Percentiles rank a stretch among this genome's conserved stretches.
Evolutionary conservation across 2,329 filamentous ascomycete genomes (phyloP).

Genomic region (Nothomitra cinnamomea): DNA sequence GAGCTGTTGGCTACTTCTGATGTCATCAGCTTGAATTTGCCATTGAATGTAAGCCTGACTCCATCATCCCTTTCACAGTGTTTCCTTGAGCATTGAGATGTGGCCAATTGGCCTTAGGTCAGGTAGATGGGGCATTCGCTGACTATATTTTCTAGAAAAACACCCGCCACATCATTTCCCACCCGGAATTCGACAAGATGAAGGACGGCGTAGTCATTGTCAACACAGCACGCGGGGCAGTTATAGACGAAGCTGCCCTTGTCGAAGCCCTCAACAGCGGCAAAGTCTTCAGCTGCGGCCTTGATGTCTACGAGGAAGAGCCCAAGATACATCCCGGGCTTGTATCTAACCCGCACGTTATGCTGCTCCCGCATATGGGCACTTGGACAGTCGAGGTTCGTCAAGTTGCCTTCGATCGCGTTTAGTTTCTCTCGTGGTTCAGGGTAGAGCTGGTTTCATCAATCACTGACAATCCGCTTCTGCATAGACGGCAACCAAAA

Average conservation of each 20-base stretch:
- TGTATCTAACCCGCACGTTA: constrained; percentile 49
- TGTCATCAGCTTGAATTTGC: constrained; percentile 64
- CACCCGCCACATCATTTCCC: constrained; percentile 62
- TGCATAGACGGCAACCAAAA: constrained; percentile 35
- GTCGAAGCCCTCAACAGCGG: constrained; percentile 55
- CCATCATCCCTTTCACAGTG: too few species aligned
- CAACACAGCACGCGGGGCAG: constrained; percentile 68
- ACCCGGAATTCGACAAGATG: constrained; percentile 55
- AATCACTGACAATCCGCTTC: too few species aligned
- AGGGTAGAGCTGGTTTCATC: too few species aligned
- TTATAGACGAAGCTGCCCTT: constrained; percentile 67
- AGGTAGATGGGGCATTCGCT: too few species aligned
- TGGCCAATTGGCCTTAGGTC: too few species aligned
- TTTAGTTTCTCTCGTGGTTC: not conserved
- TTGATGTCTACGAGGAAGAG: constrained; percentile 75
- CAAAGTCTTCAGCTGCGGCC: constrained; percentile 50
- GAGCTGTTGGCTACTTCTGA: constrained; percentile 53
- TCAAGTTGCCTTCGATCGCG: not conserved
- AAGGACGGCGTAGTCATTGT: constrained; percentile 61
- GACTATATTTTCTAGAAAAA: constrained; percentile 31
- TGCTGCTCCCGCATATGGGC: constrained; percentile 73
- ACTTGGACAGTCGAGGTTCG: constrained; percentile 54
- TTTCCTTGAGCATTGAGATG: too few species aligned
- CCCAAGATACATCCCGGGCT: constrained; percentile 59
- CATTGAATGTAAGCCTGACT: constrained; percentile 49